phyloP scores from a whole-genome alignment of 176 grass and related monocot genomes.

The Guadua angustifolia region DNA sequence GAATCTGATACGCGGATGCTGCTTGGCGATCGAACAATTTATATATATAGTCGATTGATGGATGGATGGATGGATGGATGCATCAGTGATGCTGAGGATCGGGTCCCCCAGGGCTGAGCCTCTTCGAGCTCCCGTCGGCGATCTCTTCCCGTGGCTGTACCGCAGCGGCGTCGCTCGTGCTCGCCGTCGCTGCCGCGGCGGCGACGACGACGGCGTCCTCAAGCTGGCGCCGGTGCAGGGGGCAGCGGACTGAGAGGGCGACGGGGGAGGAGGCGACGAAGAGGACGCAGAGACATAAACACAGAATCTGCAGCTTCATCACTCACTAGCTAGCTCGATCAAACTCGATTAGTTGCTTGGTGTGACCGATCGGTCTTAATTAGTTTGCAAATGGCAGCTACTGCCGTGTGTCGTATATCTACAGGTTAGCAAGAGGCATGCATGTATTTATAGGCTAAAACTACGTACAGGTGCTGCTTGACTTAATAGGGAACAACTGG shows the following conservation, averaged over 20 bases:
- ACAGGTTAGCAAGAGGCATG: neutral
- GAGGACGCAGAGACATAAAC: neutral
- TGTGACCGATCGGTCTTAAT: no score
- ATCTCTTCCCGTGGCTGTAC: neutral
- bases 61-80: no score
- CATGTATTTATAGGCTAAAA: conserved; percentile 15
- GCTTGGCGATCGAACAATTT: neutral
- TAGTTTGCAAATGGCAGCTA: neutral
- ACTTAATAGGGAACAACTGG: neutral
- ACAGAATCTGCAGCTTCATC: conserved; percentile 34
- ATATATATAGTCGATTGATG: no score
- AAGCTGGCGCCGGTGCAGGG: neutral
- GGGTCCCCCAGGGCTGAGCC: conserved; percentile 64
- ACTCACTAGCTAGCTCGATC: neutral
- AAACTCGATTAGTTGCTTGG: neutral
- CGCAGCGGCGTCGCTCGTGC: neutral
- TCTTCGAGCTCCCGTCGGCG: conserved; percentile 49
- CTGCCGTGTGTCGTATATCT: neutral
- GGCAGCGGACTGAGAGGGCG: conserved; percentile 10
- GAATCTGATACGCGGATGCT: conserved; percentile 24
- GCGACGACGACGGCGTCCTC: neutral
- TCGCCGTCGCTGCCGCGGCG: neutral
- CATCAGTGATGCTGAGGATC: conserved; percentile 87
- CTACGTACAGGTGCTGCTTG: neutral
- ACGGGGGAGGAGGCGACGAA: neutral